Percentiles rank a stretch among this genome's conserved stretches.
Conservation (phyloP, 768 basidiomycete species). For the Tephrocybe rancida region DNA sequence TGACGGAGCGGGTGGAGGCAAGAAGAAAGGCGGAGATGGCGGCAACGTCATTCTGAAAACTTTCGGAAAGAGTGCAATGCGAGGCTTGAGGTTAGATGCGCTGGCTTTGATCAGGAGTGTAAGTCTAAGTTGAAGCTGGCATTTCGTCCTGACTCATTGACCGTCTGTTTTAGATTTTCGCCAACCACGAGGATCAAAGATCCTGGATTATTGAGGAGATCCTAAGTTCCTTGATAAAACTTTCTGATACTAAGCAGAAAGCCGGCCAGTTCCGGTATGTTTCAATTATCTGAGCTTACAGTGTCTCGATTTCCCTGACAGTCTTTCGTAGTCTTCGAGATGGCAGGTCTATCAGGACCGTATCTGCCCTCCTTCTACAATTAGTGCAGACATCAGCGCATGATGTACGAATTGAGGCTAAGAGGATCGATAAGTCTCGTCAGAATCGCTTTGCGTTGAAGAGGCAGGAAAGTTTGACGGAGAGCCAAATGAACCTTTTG, state of each 20-base stretch:
- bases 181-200: constrained; percentile 87
- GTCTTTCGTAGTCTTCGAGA: constrained; percentile 68
- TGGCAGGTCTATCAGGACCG: constrained; percentile 89
- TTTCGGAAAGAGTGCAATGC: constrained; percentile 79
- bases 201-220: constrained; percentile 99
- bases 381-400: constrained; percentile 96
- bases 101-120: constrained; percentile 86
- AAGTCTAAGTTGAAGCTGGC: no score
- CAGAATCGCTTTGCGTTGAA: constrained; percentile 62
- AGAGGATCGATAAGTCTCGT: constrained; percentile 60
- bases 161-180: constrained; percentile 68
- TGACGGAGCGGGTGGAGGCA: constrained; percentile 35
- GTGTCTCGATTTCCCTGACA: constrained; percentile 1
- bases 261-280: constrained; percentile 86
- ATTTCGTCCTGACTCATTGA: neutral
- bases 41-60: constrained; percentile 63
- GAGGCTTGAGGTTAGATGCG: constrained; percentile 79
- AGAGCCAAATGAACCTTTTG: constrained; percentile 35
- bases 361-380: constrained; percentile 90
- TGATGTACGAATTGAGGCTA: constrained; percentile 76
- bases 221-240: constrained; percentile 83
- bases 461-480: constrained; percentile 63
- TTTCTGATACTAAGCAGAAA: constrained; percentile 88
- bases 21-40: constrained; percentile 58
- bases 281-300: neutral